Evolutionary conservation across 2,329 filamentous ascomycete genomes (phyloP), one percentile per base, ranked within the genome.

Genomic region (Neonectria neomacrospora): DNA sequence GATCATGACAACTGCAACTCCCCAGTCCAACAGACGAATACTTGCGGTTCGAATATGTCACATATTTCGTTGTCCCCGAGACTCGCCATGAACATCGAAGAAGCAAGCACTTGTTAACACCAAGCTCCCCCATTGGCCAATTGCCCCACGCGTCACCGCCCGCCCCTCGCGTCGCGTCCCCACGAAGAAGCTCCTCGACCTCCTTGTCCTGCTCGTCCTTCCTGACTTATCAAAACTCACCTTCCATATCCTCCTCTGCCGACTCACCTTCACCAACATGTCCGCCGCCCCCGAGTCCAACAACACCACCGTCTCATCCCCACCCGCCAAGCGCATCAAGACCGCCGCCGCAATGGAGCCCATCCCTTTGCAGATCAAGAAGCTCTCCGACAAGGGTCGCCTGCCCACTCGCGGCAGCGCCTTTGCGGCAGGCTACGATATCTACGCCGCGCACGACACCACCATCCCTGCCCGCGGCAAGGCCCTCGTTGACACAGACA

Each of bases 341-440:
- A 88, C 88, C 66, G 76, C 81, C 70, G 73, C 76, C 56, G 74
- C 77, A 61, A 78, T 81, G 71, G 76, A 80, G 59, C 76, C 79
- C 48, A 72, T 78, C 3, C 89, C 90, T 3, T 86, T 97, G 54
- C 87, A 93, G 66, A 89, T 99, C 80, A 95, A 97, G 85, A 94
- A 96, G 80, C 90, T 98, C 63, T 91, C 91, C 9, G 83, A 89
- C 39, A 88, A 90, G 67, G 96, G 91, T n/a, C 87, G 86, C 50
- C 85, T 94, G 23, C 96, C 96, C 11, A 98, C 93, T 0, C 90
- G 95, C 58, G 96, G 96, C 70, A 96, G 92, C 69, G 91, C 90
- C 55, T 94, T 92, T 75, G 93, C 96, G 1, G 96, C 96, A 1
- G 96, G 96, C 37, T 98, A 98, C 81, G 96, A 99, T 79, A 77